phyloP scores from a whole-genome alignment of 2,329 filamentous ascomycete species.

The Colletotrichum graminicola region DNA sequence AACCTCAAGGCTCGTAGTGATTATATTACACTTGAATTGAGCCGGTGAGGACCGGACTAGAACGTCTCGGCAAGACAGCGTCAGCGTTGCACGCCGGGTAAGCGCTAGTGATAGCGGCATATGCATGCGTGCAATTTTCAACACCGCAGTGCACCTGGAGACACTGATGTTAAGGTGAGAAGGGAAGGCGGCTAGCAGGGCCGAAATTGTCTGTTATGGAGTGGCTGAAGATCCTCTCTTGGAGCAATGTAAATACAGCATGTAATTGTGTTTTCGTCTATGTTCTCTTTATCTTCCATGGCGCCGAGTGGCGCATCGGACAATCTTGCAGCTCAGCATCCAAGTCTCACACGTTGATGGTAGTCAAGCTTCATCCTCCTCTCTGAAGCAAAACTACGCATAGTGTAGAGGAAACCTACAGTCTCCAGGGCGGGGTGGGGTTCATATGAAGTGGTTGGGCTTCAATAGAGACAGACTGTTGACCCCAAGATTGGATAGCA shows the following conservation, averaged over 20 bases:
- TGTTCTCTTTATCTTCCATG: no score
- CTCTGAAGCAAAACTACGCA: background rate
- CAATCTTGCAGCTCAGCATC: no score
- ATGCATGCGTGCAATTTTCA: background rate
- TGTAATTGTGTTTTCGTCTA: background rate
- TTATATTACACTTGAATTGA: background rate
- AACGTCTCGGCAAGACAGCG: background rate
- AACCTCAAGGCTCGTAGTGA: background rate
- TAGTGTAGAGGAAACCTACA: background rate
- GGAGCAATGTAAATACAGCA: background rate
- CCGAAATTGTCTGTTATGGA: background rate
- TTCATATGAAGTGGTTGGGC: conserved; percentile 17
- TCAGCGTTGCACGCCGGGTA: conserved; percentile 18
- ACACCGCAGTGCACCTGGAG: background rate
- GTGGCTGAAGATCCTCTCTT: background rate
- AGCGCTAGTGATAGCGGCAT: conserved; percentile 15
- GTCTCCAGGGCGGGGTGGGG: conserved; percentile 11
- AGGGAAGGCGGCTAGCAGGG: background rate
- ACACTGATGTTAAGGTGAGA: background rate
- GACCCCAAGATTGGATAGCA: background rate
- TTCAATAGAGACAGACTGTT: background rate
- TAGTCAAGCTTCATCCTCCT: background rate
- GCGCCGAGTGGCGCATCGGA: no score
- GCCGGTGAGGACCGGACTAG: background rate
- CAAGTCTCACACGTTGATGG: no score